Percentiles rank a stretch among this genome's conserved stretches.
Conservation (phyloP, 2,329 filamentous ascomycete genomes). For the Diatrype stigma region DNA sequence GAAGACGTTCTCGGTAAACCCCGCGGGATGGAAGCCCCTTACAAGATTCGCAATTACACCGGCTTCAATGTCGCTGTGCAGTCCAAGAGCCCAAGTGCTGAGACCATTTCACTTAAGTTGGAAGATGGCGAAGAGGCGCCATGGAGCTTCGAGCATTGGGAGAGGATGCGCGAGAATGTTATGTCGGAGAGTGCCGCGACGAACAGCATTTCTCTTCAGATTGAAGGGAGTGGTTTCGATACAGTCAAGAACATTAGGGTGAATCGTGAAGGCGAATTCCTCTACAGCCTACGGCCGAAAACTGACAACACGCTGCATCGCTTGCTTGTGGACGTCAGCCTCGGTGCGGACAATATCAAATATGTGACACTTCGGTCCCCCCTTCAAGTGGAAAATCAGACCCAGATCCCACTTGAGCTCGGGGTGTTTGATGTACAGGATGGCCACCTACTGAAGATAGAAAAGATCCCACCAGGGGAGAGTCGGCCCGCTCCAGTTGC, state of each 20-base stretch:
- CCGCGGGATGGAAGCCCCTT: conserved; percentile 84
- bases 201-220: conserved; percentile 68
- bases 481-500: conserved; percentile 87
- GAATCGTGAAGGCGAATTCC: conserved; percentile 87
- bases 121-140: conserved; percentile 86
- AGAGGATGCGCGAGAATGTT: conserved; percentile 90
- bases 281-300: conserved; percentile 86
- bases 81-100: conserved; percentile 64
- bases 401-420: conserved; percentile 90
- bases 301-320: conserved; percentile 82
- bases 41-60: conserved; percentile 91
- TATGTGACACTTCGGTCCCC: conserved; percentile 95
- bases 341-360: conserved; percentile 95
- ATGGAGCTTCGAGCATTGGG: conserved; percentile 96
- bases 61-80: conserved; percentile 86
- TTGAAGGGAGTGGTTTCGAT: conserved; percentile 94
- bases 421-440: conserved; percentile 86
- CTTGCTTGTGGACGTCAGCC: conserved; percentile 82
- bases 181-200: conserved; percentile 78
- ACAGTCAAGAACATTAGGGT: conserved; percentile 82
- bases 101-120: conserved; percentile 70
- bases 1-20: conserved; percentile 94
- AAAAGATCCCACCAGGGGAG: conserved; percentile 93
- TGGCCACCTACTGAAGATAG: conserved; percentile 90
- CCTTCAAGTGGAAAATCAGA: conserved; percentile 89